phyloP scores from a whole-genome alignment of 2,329 filamentous ascomycete species.

The Pyricularia sp. region DNA sequence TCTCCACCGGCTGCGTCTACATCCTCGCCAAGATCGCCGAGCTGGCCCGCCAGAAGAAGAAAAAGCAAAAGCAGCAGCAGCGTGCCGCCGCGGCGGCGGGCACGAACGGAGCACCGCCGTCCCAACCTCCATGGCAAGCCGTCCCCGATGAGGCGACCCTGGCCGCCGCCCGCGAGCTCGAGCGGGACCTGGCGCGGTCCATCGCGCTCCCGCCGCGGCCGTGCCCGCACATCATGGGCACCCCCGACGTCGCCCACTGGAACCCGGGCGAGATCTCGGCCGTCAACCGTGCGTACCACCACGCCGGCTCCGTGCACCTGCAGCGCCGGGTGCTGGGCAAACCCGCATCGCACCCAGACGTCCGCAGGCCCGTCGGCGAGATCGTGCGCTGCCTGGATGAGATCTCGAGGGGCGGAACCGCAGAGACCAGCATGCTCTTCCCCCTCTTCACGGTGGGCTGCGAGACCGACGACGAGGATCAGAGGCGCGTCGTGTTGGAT shows the following conservation, averaged over 20 bases:
- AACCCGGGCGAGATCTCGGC: constrained; percentile 57
- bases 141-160: constrained; percentile 38
- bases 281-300: constrained; percentile 72
- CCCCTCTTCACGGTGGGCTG: constrained; percentile 79
- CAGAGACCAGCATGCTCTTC: constrained; percentile 68
- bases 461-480: constrained; percentile 48
- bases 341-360: constrained; percentile 43
- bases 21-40: constrained; percentile 65
- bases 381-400: constrained; percentile 54
- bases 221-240: constrained; percentile 36
- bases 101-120: too few species aligned
- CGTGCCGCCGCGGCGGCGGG: constrained; percentile 17
- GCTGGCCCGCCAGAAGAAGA: constrained; percentile 40
- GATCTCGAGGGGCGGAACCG: constrained; percentile 56
- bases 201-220: constrained; percentile 30
- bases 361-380: constrained; percentile 52
- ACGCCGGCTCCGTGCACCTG: constrained; percentile 67
- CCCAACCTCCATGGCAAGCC: too few species aligned
- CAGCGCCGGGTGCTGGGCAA: constrained; percentile 63
- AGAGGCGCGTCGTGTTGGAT: constrained; percentile 52
- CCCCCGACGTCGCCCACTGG: constrained; percentile 42
- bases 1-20: constrained; percentile 61
- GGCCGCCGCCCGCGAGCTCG: constrained; percentile 47
- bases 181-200: constrained; percentile 51
- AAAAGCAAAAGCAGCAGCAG: neutral